These are phyloP conservation scores for Tephrocybe sp. DNA, from an alignment of 768 basidiomycete species.

Conservation along the genomic window DNA sequence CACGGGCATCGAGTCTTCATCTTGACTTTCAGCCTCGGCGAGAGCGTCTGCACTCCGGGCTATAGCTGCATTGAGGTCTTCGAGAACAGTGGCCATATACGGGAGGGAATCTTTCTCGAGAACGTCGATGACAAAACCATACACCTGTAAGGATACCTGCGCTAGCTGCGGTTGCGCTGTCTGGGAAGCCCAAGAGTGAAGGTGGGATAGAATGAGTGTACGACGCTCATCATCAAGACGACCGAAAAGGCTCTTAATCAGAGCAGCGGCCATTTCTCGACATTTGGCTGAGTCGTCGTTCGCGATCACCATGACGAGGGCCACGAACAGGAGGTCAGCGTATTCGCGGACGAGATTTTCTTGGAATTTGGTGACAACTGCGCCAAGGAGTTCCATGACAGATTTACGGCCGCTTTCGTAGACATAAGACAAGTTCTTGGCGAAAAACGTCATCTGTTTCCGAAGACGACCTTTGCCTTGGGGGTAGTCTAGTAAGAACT, in stretches of 20 bases:
- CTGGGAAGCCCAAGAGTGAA: constrained; percentile 79
- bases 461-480: constrained; percentile 90
- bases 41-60: constrained; percentile 40
- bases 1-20: constrained; percentile 49
- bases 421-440: constrained; percentile 87
- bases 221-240: constrained; percentile 63
- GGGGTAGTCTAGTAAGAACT: constrained; percentile 96
- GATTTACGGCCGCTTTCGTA: constrained; percentile 89
- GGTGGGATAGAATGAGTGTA: constrained; percentile 57
- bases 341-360: constrained; percentile 70
- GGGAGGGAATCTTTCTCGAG: constrained; percentile 45
- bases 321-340: constrained; percentile 85
- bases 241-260: constrained; percentile 74
- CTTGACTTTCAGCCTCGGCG: constrained; percentile 37
- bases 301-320: constrained; percentile 87
- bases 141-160: constrained; percentile 78
- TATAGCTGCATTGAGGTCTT: constrained; percentile 53
- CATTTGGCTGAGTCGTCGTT: constrained; percentile 93
- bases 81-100: constrained; percentile 48
- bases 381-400: constrained; percentile 90
- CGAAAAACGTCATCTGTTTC: constrained; percentile 86
- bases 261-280: constrained; percentile 80
- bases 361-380: constrained; percentile 83
- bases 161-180: constrained; percentile 56
- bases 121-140: constrained; percentile 76